phyloP scores from a whole-genome alignment of 106 monocot species.

The Narthecium ossifragum region DNA sequence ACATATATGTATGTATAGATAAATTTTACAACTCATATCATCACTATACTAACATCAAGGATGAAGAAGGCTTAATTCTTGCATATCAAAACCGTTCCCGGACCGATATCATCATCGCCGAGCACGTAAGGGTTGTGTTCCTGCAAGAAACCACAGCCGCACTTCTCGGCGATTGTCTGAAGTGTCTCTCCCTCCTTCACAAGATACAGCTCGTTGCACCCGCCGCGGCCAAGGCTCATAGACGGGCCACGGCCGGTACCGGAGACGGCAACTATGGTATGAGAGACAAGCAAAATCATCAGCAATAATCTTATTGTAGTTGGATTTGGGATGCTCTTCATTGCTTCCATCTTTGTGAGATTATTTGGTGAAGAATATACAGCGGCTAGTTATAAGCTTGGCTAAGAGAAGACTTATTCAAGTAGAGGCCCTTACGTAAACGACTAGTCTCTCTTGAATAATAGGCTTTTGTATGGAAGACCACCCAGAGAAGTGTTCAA shows the following conservation, averaged over 20 bases:
- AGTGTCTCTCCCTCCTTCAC: constrained; percentile 26
- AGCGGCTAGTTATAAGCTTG: too few species aligned
- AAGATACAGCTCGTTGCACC: constrained; percentile 21
- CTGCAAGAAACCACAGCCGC: constrained; percentile 6
- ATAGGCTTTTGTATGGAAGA: too few species aligned
- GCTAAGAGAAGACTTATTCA: too few species aligned
- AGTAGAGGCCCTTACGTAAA: too few species aligned
- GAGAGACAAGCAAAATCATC: not conserved
- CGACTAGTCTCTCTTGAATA: too few species aligned
- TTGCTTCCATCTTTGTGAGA: constrained; percentile 5
- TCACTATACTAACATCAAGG: not conserved
- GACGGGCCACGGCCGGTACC: not conserved
- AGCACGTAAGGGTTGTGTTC: constrained; percentile 25
- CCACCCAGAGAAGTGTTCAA: too few species aligned
- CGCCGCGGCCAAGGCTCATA: not conserved
- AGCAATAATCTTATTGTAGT: not conserved
- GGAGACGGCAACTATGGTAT: not conserved
- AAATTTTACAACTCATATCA: too few species aligned
- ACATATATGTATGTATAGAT: not conserved
- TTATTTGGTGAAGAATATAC: too few species aligned
- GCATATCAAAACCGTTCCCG: constrained; percentile 20
- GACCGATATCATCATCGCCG: constrained; percentile 25
- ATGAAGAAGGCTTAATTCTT: constrained; percentile 5
- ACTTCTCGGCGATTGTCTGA: constrained; percentile 31
- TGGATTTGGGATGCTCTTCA: too few species aligned